phyloP scores from a whole-genome alignment of 2,329 filamentous ascomycete genomes.

The Fusarium aywerte region DNA sequence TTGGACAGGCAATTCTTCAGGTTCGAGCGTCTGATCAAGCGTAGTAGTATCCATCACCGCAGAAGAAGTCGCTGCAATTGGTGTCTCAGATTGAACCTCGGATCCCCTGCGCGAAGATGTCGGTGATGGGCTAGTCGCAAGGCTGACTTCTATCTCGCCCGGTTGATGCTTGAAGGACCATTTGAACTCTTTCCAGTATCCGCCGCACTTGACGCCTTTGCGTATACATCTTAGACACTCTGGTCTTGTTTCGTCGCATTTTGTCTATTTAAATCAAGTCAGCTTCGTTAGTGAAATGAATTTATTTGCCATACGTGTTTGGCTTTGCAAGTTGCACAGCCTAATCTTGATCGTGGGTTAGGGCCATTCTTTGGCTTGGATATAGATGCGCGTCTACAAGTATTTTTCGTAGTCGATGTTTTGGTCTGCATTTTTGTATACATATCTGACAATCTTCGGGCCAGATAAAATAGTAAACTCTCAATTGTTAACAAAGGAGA shows the following conservation, averaged over 20 bases:
- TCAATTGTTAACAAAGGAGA: not conserved
- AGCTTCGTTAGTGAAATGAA: not conserved
- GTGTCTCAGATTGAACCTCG: slow-evolving; percentile 14
- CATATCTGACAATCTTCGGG: no score
- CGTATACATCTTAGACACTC: slow-evolving; percentile 44
- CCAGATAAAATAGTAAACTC: not conserved
- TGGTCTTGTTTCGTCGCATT: slow-evolving; percentile 49
- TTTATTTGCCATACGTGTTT: slow-evolving; percentile 37
- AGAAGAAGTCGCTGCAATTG: not conserved
- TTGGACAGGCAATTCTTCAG: slow-evolving; percentile 15
- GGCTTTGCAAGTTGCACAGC: slow-evolving; percentile 48
- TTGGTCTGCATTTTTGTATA: slow-evolving; percentile 25
- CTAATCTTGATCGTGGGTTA: slow-evolving; percentile 46
- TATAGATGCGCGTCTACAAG: slow-evolving; percentile 14
- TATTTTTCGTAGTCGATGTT: slow-evolving; percentile 11
- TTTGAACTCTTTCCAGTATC: slow-evolving; percentile 49
- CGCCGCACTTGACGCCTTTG: slow-evolving; percentile 46
- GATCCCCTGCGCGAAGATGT: slow-evolving; percentile 19
- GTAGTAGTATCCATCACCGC: not conserved
- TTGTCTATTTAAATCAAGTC: slow-evolving; percentile 31
- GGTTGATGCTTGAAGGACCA: slow-evolving; percentile 58
- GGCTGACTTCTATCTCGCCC: slow-evolving; percentile 25
- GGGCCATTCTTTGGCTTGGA: slow-evolving; percentile 29
- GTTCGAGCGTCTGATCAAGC: not conserved
- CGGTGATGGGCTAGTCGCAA: slow-evolving; percentile 16